Percentiles rank a stretch among this genome's conserved stretches.
Conservation (phyloP, 371 early-diverging fungal genomes). For the Mucor circinelloides region DNA sequence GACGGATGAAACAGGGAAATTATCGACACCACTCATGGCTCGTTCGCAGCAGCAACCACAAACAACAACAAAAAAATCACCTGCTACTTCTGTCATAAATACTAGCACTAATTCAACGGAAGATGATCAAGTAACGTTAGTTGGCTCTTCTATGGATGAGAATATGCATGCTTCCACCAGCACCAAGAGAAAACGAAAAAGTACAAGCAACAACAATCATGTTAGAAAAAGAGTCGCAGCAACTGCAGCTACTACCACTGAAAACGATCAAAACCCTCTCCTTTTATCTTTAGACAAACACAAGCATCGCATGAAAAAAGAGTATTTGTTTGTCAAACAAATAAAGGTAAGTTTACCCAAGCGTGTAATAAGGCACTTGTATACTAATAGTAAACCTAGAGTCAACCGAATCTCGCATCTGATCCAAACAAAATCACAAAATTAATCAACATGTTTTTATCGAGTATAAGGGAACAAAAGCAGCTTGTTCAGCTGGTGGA, state of each 20-base stretch:
- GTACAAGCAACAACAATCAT: neutral
- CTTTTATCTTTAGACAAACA: constrained; percentile 15
- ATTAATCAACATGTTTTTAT: constrained; percentile 11
- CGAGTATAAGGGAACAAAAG: constrained; percentile 20
- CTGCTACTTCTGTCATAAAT: neutral
- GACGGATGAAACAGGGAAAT: neutral
- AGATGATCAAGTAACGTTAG: constrained; percentile 13
- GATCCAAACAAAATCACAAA: constrained; percentile 1
- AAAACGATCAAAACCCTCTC: neutral
- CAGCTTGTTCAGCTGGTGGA: constrained; percentile 13
- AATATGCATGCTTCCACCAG: neutral
- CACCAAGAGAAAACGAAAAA: constrained; percentile 5
- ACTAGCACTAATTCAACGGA: neutral
- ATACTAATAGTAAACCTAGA: neutral
- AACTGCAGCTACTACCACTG: neutral
- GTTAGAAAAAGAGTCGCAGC: constrained; percentile 4
- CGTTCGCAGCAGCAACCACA: neutral
- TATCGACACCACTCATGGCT: neutral
- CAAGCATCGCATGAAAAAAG: constrained; percentile 18
- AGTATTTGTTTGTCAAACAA: constrained; percentile 17
- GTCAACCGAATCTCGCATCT: neutral
- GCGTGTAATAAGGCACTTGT: neutral
- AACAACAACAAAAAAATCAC: neutral
- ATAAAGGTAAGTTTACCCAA: constrained; percentile 5
- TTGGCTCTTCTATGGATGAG: constrained; percentile 7